Conservation (phyloP, 2,329 filamentous ascomycete genomes). For the Elsinoe perseae region DNA sequence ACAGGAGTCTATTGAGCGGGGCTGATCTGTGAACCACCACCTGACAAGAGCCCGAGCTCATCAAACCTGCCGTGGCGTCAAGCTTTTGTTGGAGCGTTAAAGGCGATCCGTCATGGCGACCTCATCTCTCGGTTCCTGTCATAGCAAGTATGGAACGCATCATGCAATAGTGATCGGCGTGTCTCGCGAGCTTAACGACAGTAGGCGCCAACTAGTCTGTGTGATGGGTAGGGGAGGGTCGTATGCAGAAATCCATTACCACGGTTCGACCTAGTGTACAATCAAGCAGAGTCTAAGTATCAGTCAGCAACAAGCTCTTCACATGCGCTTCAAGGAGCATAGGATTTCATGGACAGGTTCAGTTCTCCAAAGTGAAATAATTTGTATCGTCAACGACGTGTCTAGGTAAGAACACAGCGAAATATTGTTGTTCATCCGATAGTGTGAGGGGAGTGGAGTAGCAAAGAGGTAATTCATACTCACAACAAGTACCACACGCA, state of each 20-base stretch:
- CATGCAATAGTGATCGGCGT: not conserved
- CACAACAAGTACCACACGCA: not conserved
- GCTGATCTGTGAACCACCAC: too few species aligned
- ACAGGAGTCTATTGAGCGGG: not conserved
- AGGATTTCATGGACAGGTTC: conserved; percentile 28
- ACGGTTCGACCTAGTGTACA: not conserved
- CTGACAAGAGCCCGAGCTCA: too few species aligned
- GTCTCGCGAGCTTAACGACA: not conserved
- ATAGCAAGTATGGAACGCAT: too few species aligned
- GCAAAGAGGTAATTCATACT: conserved; percentile 5
- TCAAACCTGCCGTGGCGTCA: too few species aligned
- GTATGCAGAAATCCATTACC: not conserved
- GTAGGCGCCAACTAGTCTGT: not conserved
- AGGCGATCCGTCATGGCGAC: too few species aligned
- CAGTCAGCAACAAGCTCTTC: not conserved
- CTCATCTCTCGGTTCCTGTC: not conserved
- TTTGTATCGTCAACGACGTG: conserved; percentile 48
- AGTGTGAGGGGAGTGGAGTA: conserved; percentile 8
- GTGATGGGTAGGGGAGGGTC: not conserved
- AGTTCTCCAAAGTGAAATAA: conserved; percentile 59
- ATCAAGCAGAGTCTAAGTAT: not conserved
- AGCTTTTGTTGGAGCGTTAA: too few species aligned
- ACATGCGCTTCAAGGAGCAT: too few species aligned
- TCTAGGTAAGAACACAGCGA: conserved; percentile 60
- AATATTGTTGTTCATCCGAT: conserved; percentile 52